Base-by-base conservation (phyloP, 345 rosid species). In the Noccaea bulbosa region DNA sequence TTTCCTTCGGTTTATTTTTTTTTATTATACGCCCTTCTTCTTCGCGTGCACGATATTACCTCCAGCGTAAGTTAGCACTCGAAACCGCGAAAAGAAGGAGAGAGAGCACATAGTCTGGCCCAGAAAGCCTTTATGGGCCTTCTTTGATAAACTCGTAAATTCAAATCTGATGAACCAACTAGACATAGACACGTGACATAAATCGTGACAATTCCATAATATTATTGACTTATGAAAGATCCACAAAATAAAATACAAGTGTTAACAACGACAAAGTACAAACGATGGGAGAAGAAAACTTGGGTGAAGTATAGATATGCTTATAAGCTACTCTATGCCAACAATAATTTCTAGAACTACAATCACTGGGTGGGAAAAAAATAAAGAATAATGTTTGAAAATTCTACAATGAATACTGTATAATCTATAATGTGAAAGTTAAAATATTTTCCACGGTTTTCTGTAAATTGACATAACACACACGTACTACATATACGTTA, bases 21-120 rank as follows among this genome's bases (percentile, higher is more conserved):
- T 9, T 37, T 38, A 50, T 61, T 12, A 48, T 49, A 51, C 55
- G 47, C 62, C 44, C 72, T 50, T 48, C 53, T 62, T 47, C 79
- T 64, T 70, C 72, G 73, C 73, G 69, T 71, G 73, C 68, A 71
- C 76, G 72, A 65, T 54, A 69, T 24, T 65, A 44, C 58, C 7
- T 50, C 49, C 47, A 0, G 80, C 52, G 65, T 66, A 71, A 52
- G 73, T 65, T 77, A 77, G 77, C 24, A 44, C 1, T 1, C 14
- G 22, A 48, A 11, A 57, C 54, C 5, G 35, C 16, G 39, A 39
- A 56, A 24, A 46, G 65, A 24, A n/a, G 4, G 40, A 2, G 56
- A 37, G 20, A 43, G 11, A 45, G 37, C 9, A 7, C 38, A 24
- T 6, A 48, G 53, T 20, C 22, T 15, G 68, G 67, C 62, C 73